A percentile compares a stretch with the other conserved stretches of the same genome.
Conservation (phyloP, 306 rosid genomes). For the Quercus glauca region DNA sequence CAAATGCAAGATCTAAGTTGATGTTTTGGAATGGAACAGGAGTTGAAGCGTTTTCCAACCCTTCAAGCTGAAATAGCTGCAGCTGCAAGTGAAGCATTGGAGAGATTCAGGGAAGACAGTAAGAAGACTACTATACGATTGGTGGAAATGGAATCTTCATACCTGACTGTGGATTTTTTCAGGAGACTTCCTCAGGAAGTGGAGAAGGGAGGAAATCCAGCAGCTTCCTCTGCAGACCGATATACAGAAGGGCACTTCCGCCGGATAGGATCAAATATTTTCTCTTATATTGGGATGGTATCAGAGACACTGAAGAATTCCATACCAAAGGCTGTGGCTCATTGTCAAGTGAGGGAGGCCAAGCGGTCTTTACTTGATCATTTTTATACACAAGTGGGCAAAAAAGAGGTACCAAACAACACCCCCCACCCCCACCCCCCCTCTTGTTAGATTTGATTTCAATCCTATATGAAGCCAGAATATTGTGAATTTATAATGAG, state of each 20-base stretch:
- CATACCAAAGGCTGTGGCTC: constrained; percentile 55
- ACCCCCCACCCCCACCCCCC: not conserved
- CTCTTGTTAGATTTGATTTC: not conserved
- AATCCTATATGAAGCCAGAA: not conserved
- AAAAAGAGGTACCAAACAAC: constrained; percentile 34
- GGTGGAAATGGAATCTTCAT: constrained; percentile 54
- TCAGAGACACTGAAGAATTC: constrained; percentile 42
- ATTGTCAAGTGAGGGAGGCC: constrained; percentile 59
- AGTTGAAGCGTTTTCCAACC: constrained; percentile 45
- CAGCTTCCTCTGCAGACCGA: constrained; percentile 22
- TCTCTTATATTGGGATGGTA: constrained; percentile 46
- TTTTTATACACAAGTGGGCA: constrained; percentile 45
- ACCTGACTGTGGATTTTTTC: constrained; percentile 49
- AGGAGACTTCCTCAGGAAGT: constrained; percentile 41
- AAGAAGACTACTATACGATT: constrained; percentile 42
- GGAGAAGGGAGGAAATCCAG: constrained; percentile 32
- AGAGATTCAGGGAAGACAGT: constrained; percentile 50
- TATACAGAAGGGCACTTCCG: constrained; percentile 41
- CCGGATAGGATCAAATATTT: constrained; percentile 41
- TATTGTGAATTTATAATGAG: not conserved
- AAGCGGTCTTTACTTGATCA: constrained; percentile 43
- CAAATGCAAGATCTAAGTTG: not conserved
- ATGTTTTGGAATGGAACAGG: constrained; percentile 36
- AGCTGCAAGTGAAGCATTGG: constrained; percentile 47
- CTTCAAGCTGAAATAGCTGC: constrained; percentile 44